A percentile compares a stretch with the other conserved stretches of the same genome.
Evolutionary conservation across 1,139 yeast genomes (phyloP).

Genomic region (Petasospora rhodanensis): DNA sequence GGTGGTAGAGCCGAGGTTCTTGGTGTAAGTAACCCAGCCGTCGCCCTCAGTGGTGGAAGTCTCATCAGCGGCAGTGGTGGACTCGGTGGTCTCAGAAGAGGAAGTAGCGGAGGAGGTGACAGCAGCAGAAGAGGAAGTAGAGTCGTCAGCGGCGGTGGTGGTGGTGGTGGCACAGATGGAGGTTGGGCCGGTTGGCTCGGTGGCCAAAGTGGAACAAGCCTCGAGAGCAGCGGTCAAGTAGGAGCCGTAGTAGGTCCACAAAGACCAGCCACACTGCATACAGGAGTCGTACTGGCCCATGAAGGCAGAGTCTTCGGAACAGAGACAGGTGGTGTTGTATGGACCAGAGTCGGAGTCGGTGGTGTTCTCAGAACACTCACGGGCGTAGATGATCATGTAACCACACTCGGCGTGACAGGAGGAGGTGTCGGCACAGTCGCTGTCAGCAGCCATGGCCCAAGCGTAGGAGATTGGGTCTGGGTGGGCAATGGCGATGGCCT

Average conservation of each 20-base stretch:
- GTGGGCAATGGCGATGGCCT: conserved; percentile 11
- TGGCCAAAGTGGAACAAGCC: conserved; percentile 11
- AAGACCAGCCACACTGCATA: conserved; percentile 29
- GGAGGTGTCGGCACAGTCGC: conserved; percentile 14
- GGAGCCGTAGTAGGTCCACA: conserved; percentile 26
- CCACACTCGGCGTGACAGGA: conserved; percentile 21
- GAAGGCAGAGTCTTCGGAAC: conserved; percentile 23
- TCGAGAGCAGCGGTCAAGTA: conserved; percentile 12
- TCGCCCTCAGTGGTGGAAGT: conserved; percentile 10
- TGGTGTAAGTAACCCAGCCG: too few relatives aligned
- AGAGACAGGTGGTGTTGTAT: conserved; percentile 25
- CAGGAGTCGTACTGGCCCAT: conserved; percentile 22
- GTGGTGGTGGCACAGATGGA: conserved; percentile 14
- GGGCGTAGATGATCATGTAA: conserved; percentile 14
- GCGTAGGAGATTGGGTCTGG: conserved; percentile 14
- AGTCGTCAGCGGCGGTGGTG: conserved; percentile 17
- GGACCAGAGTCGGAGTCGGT: conserved; percentile 21
- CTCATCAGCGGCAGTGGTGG: conserved; percentile 13
- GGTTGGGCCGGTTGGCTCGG: conserved; percentile 16
- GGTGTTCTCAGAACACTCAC: conserved; percentile 13
- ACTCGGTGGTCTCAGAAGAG: conserved; percentile 11
- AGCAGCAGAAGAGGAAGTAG: conserved; percentile 5
- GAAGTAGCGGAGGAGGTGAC: conserved; percentile 7
- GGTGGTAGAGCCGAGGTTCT: too few relatives aligned
- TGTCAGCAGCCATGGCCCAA: conserved; percentile 13